These are phyloP conservation scores for Fistulifera solaris DNA, from an alignment of 108 stramenopile genomes.

Conservation along the genomic window DNA sequence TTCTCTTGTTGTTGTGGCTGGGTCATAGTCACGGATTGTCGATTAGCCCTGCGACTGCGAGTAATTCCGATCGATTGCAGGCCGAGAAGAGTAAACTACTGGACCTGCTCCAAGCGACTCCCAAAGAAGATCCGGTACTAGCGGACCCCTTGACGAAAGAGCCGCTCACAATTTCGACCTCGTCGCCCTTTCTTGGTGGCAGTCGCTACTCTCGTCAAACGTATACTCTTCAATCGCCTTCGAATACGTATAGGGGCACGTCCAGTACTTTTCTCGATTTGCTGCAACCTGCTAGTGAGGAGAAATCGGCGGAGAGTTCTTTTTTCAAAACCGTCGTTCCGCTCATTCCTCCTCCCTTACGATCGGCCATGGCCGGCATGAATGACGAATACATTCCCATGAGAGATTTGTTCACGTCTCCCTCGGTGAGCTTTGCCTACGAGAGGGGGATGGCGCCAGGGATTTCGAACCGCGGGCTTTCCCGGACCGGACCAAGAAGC, in stretches of 20 bases:
- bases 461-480: slow-evolving; percentile 84
- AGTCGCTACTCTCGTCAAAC: slow-evolving; percentile 17
- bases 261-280: slow-evolving; percentile 60
- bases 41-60: too few species aligned
- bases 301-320: slow-evolving; percentile 3
- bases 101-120: slow-evolving; percentile 12
- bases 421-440: slow-evolving; percentile 83
- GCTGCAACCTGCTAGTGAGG: slow-evolving; percentile 33
- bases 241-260: slow-evolving; percentile 34
- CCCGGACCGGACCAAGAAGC: slow-evolving; percentile 87
- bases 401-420: slow-evolving; percentile 84
- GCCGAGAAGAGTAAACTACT: slow-evolving; percentile 22
- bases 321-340: slow-evolving; percentile 23
- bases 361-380: slow-evolving; percentile 27
- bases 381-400: slow-evolving; percentile 37
- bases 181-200: slow-evolving; percentile 32
- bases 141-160: slow-evolving; percentile 73
- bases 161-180: slow-evolving; percentile 27
- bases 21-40: too few species aligned
- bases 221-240: slow-evolving; percentile 29
- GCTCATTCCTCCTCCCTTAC: slow-evolving; percentile 60
- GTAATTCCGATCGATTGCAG: too few species aligned
- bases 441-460: slow-evolving; percentile 93
- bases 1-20: too few species aligned
- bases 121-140: slow-evolving; percentile 42